Evolutionary conservation across 371 early-diverging fungal genomes (phyloP), one percentile per base, ranked within the genome.

Genomic region (Actinomucor elegans): DNA sequence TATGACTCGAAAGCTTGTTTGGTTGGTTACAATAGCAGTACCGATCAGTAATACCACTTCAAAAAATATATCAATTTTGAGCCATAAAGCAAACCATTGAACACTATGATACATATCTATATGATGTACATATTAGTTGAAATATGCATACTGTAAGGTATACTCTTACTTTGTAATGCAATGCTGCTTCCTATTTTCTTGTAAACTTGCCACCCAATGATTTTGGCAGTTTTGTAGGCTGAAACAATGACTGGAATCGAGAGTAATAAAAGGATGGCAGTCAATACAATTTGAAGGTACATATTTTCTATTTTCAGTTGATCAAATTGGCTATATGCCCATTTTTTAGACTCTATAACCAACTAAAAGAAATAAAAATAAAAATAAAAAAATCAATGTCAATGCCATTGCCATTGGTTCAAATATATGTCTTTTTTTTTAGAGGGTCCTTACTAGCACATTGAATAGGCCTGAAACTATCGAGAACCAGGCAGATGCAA

Each of bases 121-220:
- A 23, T 41, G n/a, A 11, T 34, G 12, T 36, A 15, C 41, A 43
- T 33, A n/a, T n/a, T n/a, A 47, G 7, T 20, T 0, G 9, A 32
- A 31, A 46, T 4, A 23, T 32, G 15, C 9, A 31, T n/a, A n/a
- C n/a, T n/a, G n/a, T n/a, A n/a, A n/a, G n/a, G n/a, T n/a, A n/a
- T n/a, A n/a, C 26, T 17, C 49, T 43, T 59, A 59, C 59, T 26
- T 48, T 59, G 46, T 5, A 59, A 27, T 11, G 43, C 27, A 35
- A 52, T 46, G 4, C 51, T 59, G 5, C 52, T 47, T 23, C 59
- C 59, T 15, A 59, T 52, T 17, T 42, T 52, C 18, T 52, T 52
- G 38, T 59, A 59, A 2, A 59, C 46, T 24, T 52, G 52, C 59
- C 59, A 59, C 5, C 59, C 53, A 14, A 59, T 52, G 14, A 41